These are phyloP conservation scores for Cutaneotrichosporon dermatis DNA, from an alignment of 1,284 basidiomycete species.

Conservation along the genomic window DNA sequence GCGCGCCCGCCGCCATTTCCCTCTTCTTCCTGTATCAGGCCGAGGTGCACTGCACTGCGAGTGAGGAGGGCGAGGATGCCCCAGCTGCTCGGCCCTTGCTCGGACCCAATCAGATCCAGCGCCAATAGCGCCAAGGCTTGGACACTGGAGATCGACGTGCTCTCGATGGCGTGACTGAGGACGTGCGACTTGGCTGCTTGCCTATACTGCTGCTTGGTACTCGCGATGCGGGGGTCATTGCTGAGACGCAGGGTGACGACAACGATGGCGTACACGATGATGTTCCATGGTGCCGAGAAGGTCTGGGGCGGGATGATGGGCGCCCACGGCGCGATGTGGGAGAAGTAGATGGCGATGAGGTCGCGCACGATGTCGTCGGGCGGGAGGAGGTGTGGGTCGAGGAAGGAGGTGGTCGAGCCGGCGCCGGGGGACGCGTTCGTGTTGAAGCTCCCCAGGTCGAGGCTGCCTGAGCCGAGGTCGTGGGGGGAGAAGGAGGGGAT, in stretches of 20 bases:
- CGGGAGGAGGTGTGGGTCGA: constrained; percentile 43
- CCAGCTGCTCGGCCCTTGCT: constrained; percentile 47
- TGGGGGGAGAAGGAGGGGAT: constrained; percentile 4
- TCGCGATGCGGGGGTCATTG: constrained; percentile 33
- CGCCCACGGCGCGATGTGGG: constrained; percentile 46
- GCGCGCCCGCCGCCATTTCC: not conserved
- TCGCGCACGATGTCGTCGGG: constrained; percentile 46
- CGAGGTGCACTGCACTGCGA: constrained; percentile 45
- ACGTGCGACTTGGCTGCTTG: constrained; percentile 45
- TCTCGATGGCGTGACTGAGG: constrained; percentile 45
- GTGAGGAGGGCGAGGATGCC: constrained; percentile 47
- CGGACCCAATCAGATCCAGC: constrained; percentile 46
- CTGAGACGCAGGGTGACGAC: constrained; percentile 44
- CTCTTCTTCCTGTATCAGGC: constrained; percentile 40
- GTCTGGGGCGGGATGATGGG: constrained; percentile 39
- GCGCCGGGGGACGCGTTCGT: constrained; percentile 28
- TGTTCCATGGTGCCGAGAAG: constrained; percentile 41
- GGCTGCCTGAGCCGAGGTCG: constrained; percentile 2
- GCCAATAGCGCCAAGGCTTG: constrained; percentile 48
- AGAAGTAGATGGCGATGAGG: constrained; percentile 41
- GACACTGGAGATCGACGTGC: constrained; percentile 41
- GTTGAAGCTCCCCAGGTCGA: constrained; percentile 26
- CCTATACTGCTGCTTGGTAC: constrained; percentile 30
- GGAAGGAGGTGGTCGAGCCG: constrained; percentile 30
- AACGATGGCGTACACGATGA: constrained; percentile 47